Conservation (phyloP, 1,284 basidiomycete genomes). For the Trametes polyzona region DNA sequence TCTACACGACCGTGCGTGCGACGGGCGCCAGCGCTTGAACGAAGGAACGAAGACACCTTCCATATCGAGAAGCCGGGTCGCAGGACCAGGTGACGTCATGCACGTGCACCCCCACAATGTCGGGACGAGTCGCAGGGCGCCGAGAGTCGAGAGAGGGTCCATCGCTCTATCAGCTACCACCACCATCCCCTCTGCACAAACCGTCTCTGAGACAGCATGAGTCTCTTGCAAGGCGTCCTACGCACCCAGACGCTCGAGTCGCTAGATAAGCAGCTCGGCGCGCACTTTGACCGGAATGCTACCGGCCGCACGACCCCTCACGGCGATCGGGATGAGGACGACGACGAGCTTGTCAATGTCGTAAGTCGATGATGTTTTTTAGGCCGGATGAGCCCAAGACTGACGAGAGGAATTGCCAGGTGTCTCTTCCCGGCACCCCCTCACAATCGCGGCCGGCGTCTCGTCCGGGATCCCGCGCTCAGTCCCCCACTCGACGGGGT, state of each 20-base stretch:
- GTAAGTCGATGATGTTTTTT: slow-evolving; percentile 46
- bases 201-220: slow-evolving; percentile 50
- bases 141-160: background rate
- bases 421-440: slow-evolving; percentile 56
- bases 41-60: too few species aligned
- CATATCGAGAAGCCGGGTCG: too few species aligned
- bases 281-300: slow-evolving; percentile 30
- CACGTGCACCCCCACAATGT: slow-evolving; percentile 12
- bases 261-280: slow-evolving; percentile 45
- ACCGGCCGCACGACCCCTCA: slow-evolving; percentile 30
- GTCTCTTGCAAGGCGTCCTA: slow-evolving; percentile 74
- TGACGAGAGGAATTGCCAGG: slow-evolving; percentile 41
- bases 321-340: slow-evolving; percentile 61
- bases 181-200: slow-evolving; percentile 13
- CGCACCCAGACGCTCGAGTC: slow-evolving; percentile 58
- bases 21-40: too few species aligned
- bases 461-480: slow-evolving; percentile 58
- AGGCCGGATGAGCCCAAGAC: background rate
- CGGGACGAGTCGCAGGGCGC: background rate
- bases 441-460: slow-evolving; percentile 46
- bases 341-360: slow-evolving; percentile 78
- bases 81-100: slow-evolving; percentile 23
- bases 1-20: too few species aligned
- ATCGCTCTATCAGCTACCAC: slow-evolving; percentile 19
- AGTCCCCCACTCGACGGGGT: slow-evolving; percentile 62